These are phyloP conservation scores for Xylaria grammica DNA, from an alignment of 495 filamentous ascomycete species.

Conservation along the genomic window DNA sequence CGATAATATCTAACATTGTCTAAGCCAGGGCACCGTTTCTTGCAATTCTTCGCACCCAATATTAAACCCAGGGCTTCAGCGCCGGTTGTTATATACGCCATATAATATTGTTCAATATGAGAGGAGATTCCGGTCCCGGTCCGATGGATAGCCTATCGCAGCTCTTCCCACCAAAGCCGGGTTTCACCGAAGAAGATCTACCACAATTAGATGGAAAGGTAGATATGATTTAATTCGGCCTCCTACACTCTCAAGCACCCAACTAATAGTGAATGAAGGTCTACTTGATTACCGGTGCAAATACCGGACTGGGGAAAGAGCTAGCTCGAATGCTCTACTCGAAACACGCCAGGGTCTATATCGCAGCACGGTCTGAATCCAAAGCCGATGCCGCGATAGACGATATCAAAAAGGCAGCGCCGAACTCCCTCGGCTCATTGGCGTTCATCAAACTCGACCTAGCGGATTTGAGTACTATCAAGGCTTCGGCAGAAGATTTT, in stretches of 20 bases:
- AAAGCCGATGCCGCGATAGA: slow-evolving; percentile 34
- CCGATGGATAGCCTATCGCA: slow-evolving; percentile 7
- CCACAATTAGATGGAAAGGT: slow-evolving; percentile 21
- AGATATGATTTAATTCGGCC: not conserved
- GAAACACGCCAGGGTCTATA: slow-evolving; percentile 53
- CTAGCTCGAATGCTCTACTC: slow-evolving; percentile 47
- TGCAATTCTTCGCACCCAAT: not conserved
- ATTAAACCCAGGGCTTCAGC: not conserved
- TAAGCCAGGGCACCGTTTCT: too few relatives aligned
- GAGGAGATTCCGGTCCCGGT: not conserved
- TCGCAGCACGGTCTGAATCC: slow-evolving; percentile 48
- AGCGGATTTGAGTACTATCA: slow-evolving; percentile 26
- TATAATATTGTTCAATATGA: not conserved
- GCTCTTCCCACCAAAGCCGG: slow-evolving; percentile 21
- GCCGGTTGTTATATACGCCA: not conserved
- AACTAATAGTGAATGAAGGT: slow-evolving; percentile 26
- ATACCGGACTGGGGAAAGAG: slow-evolving; percentile 51
- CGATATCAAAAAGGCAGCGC: slow-evolving; percentile 25
- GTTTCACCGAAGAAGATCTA: slow-evolving; percentile 25
- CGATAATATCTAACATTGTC: not conserved
- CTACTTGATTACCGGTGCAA: slow-evolving; percentile 54
- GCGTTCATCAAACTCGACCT: slow-evolving; percentile 26
- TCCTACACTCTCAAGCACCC: not conserved
- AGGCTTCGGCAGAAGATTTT: slow-evolving; percentile 17
- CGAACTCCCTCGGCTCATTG: slow-evolving; percentile 2